A percentile compares a stretch with the other conserved stretches of the same genome.
Conservation (phyloP, 2,329 filamentous ascomycete species). For the Stromatinia cepivora region DNA sequence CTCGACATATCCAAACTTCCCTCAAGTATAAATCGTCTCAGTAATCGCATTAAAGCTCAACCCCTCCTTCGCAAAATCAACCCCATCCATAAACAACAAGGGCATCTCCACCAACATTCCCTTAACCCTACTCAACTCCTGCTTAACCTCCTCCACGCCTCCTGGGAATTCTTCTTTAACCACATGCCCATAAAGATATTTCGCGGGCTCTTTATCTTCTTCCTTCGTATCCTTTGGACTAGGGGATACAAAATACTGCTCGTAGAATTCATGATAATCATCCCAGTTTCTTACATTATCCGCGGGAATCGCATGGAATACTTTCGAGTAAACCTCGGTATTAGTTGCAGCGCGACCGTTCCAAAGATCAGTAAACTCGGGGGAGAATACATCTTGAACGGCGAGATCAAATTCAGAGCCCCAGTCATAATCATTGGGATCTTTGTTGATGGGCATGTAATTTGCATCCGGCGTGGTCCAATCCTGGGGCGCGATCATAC, state of each 20-base stretch:
- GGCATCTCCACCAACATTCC: constrained; percentile 88
- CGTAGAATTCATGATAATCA: constrained; percentile 72
- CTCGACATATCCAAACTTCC: background rate
- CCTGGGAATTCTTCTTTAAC: constrained; percentile 75
- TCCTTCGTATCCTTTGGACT: constrained; percentile 46
- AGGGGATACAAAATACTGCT: constrained; percentile 62
- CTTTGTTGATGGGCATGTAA: constrained; percentile 70
- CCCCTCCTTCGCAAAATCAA: constrained; percentile 82
- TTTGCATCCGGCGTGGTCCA: constrained; percentile 70
- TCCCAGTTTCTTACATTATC: constrained; percentile 70
- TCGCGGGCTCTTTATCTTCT: constrained; percentile 47
- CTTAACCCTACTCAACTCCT: constrained; percentile 63
- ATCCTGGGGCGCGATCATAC: constrained; percentile 73
- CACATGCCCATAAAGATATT: constrained; percentile 84
- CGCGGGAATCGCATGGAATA: constrained; percentile 78
- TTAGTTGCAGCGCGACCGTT: constrained; percentile 70
- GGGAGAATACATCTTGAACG: constrained; percentile 72
- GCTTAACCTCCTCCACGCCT: constrained; percentile 72
- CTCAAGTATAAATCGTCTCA: constrained; percentile 66
- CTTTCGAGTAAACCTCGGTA: constrained; percentile 75
- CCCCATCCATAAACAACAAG: constrained; percentile 77
- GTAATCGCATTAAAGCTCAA: constrained; percentile 71
- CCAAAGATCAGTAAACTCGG: constrained; percentile 72
- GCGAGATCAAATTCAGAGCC: constrained; percentile 65
- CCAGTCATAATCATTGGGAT: constrained; percentile 73